Percentiles rank a stretch among this genome's conserved stretches.
These are phyloP conservation scores for Ustilago loliicola DNA, from an alignment of 1,284 basidiomycete species.

Conservation along the genomic window DNA sequence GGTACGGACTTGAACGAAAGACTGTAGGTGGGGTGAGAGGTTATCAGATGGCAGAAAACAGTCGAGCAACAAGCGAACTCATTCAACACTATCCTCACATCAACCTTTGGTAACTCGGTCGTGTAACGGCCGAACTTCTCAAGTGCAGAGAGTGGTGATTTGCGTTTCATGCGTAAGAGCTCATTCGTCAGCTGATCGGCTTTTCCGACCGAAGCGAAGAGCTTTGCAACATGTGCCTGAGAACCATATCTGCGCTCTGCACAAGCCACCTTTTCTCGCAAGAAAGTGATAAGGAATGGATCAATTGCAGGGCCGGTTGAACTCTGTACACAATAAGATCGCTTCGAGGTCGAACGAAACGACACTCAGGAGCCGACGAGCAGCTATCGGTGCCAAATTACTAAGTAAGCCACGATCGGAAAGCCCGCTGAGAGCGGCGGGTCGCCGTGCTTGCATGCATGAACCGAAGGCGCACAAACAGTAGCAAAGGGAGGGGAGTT, in stretches of 20 bases:
- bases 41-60: not conserved
- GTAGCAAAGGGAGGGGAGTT: not conserved
- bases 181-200: constrained; percentile 9
- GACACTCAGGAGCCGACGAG: not conserved
- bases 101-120: not conserved
- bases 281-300: too few relatives aligned
- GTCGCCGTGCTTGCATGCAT: not conserved
- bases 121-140: constrained; percentile 13
- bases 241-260: not conserved
- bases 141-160: not conserved
- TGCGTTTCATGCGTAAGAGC: not conserved
- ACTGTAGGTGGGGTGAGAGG: not conserved
- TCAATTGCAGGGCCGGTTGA: too few relatives aligned
- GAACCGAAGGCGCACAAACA: not conserved
- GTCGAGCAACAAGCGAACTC: too few relatives aligned
- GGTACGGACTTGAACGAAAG: too few relatives aligned
- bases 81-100: too few relatives aligned
- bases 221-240: not conserved
- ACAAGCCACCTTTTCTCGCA: not conserved
- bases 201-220: not conserved
- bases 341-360: not conserved
- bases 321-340: too few relatives aligned
- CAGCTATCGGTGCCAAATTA: not conserved
- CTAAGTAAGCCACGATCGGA: not conserved
- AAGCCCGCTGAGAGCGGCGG: not conserved